These are phyloP conservation scores for Mucor mucedo DNA, from an alignment of 371 early-diverging fungal genomes.

Conservation along the genomic window DNA sequence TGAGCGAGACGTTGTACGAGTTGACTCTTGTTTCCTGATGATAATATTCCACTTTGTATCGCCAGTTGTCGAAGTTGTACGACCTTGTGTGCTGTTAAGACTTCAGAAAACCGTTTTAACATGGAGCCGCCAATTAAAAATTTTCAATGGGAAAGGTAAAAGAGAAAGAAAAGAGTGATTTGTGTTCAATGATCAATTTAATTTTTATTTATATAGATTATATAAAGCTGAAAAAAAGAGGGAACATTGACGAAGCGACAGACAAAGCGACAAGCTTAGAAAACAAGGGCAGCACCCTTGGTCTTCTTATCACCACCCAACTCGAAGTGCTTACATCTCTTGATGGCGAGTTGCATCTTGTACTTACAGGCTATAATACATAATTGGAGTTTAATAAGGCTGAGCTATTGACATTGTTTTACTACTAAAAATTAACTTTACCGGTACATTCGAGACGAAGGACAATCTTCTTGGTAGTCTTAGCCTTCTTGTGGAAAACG, in stretches of 20 bases:
- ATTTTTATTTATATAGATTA: not conserved
- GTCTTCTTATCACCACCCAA: conserved; percentile 99
- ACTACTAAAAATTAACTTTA: conserved; percentile 3
- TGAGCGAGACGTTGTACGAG: conserved; percentile 22
- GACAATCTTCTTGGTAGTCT: conserved; percentile 99
- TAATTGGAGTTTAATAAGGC: conserved; percentile 58
- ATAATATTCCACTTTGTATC: conserved; percentile 19
- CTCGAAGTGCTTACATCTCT: conserved; percentile 99
- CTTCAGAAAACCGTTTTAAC: conserved; percentile 1
- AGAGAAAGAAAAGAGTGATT: not conserved
- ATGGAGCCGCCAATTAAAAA: not conserved
- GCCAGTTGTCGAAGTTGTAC: conserved; percentile 26
- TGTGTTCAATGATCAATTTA: not conserved
- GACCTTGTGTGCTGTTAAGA: conserved; percentile 7
- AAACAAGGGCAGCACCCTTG: conserved; percentile 77
- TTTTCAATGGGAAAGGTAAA: not conserved
- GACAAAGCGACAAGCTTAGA: conserved; percentile 50
- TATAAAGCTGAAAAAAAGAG: not conserved
- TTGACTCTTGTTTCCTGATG: conserved; percentile 26
- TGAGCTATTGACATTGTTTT: too few species aligned
- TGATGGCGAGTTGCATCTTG: conserved; percentile 93
- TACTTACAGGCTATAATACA: conserved; percentile 85
- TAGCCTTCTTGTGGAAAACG: conserved; percentile 94
- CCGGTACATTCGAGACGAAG: conserved; percentile 97
- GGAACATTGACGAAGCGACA: not conserved